A percentile compares a stretch with the other conserved stretches of the same genome.
Conservation (phyloP, 2,329 filamentous ascomycete species). For the Phaeosphaeria sp. region DNA sequence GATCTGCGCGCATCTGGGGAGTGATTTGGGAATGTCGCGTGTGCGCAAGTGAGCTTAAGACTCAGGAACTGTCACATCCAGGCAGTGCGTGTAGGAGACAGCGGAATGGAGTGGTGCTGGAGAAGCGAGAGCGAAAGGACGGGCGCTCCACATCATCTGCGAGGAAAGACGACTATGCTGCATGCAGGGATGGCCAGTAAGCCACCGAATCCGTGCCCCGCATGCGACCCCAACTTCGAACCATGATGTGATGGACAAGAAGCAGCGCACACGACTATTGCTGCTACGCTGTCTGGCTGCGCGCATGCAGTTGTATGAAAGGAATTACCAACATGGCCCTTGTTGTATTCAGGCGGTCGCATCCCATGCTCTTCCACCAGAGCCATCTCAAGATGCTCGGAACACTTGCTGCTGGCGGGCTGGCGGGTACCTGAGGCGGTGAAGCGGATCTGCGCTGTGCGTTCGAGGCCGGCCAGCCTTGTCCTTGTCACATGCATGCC, state of each 20-base stretch:
- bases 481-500: conserved; percentile 12
- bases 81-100: neutral
- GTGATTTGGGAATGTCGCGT: neutral
- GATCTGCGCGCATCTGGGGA: conserved; percentile 21
- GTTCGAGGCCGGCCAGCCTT: neutral
- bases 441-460: conserved; percentile 1
- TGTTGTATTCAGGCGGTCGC: neutral
- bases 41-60: neutral
- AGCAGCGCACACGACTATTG: neutral
- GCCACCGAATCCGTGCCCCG: neutral
- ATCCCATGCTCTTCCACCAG: neutral
- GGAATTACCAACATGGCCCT: neutral
- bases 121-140: neutral
- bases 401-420: neutral
- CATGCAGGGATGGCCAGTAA: neutral
- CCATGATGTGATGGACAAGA: neutral
- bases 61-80: neutral
- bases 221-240: neutral
- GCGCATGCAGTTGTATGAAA: neutral
- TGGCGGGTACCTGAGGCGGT: neutral
- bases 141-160: neutral
- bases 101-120: neutral
- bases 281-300: neutral
- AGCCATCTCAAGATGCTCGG: neutral
- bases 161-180: neutral